These are phyloP conservation scores for Trematosphaeria pertusa DNA, from an alignment of 2,329 filamentous ascomycete genomes.

Conservation along the genomic window DNA sequence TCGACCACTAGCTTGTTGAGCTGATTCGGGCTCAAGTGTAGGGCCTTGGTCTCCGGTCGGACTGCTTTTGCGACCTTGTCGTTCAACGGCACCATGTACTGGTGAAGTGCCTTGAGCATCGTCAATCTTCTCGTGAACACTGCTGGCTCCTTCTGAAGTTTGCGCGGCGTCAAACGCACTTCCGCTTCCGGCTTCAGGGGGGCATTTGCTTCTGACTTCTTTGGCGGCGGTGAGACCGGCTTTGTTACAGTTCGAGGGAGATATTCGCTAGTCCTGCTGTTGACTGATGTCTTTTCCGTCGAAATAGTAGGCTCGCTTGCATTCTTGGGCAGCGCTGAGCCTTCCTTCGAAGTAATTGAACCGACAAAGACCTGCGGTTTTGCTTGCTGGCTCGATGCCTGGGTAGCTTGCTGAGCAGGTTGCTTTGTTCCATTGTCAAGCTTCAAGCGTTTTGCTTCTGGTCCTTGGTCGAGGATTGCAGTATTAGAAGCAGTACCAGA, in stretches of 20 bases:
- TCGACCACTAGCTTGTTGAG: conserved; percentile 74
- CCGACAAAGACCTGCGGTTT: conserved; percentile 32
- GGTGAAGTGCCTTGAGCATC: conserved; percentile 67
- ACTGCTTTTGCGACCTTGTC: conserved; percentile 62
- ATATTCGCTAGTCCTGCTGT: conserved; percentile 7
- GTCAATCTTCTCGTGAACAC: conserved; percentile 40
- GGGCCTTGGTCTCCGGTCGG: conserved; percentile 58
- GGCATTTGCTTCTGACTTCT: conserved; percentile 19
- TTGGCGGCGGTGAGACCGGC: conserved; percentile 41
- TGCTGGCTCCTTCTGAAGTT: conserved; percentile 61
- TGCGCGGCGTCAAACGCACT: conserved; percentile 68
- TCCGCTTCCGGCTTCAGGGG: conserved; percentile 50
- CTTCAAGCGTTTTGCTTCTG: conserved; percentile 41
- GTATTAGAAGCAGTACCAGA: conserved; percentile 7
- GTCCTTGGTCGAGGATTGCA: conserved; percentile 12
- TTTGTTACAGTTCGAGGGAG: conserved; percentile 34
- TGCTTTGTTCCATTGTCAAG: conserved; percentile 26
- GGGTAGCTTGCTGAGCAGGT: conserved; percentile 5
- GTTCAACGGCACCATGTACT: conserved; percentile 72
- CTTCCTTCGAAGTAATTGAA: conserved; percentile 26
- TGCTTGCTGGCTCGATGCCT: not conserved
- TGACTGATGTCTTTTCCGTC: conserved; percentile 7
- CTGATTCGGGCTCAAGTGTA: conserved; percentile 69
- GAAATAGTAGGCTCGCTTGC: conserved; percentile 2
- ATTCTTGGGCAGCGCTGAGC: conserved; percentile 13